Evolutionary conservation across 2,329 filamentous ascomycete species (phyloP), one percentile per base, ranked within the genome.

Genomic region (Geosmithia morbida): DNA sequence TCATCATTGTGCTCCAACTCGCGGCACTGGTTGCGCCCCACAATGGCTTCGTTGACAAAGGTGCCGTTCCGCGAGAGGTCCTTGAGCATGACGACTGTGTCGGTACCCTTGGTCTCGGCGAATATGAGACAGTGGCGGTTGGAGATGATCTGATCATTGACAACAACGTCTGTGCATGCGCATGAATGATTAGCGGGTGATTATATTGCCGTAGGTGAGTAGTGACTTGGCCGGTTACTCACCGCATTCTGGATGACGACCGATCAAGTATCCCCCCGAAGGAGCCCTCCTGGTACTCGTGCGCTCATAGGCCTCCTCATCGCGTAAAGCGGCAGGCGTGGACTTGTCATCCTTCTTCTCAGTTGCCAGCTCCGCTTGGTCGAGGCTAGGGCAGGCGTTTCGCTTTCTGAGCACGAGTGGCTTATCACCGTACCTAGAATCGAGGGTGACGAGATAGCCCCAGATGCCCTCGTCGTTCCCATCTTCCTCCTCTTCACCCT

Each of bases 51-150:
- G 58, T 97, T 97, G 56, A 98, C 83, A 60, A 89, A 98, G 0
- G 94, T 98, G 46, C 92, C 92, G 60, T 98, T 98, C 59, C 82
- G 92, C 7, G 92, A 98, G 18, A 97, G 68, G 62, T 98, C 92
- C 61, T 98, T 89, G 5, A 98, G 65, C 13, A 97, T 76, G 8
- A 87, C 90, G 41, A 79, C 73, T 53, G 71, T 75, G 62, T 77
- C 70, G 16, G 67, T 64, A 10, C 69, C 72, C 53, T 76, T 76
- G 51, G 77, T 77, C 57, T 79, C 74, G 19, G 67, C 71, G 56
- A 85, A 86, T 2, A 87, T 54, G 8, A 86, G 66, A 52, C 82
- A 87, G 62, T 89, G 85, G 3, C 89, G 77, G 59, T 97, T 97
- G 17, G 89, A 96, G 42, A 96, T 81, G 4, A 86, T 86, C 1